Evolutionary conservation across 345 rosid genomes (phyloP), one percentile per base, ranked within the genome.

Genomic region (Durio zibethinus): DNA sequence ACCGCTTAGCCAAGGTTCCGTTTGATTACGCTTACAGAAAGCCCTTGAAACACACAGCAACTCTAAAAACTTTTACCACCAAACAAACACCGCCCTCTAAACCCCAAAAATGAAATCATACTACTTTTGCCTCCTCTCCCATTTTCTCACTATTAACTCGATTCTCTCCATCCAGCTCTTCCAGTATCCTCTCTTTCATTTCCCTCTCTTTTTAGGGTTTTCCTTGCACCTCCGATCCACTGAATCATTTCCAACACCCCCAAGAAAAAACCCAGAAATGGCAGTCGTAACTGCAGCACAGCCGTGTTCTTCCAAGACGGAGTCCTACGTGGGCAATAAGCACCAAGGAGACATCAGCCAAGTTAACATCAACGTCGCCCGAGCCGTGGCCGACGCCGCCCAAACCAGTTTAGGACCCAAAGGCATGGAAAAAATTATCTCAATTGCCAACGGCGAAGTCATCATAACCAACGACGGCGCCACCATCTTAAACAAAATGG

Each of bases 361-460:
- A 62, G 92, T 93, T 35, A 96, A 96, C 86, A 93, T 96, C 80
- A 83, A 80, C 70, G 89, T 98, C 0, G 97, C 92, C 7, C 80
- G 97, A 27, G 85, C 97, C 4, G 97, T 96, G 18, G 91, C 97
- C 0, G 95, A 96, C 72, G 95, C 98, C 27, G 95, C 94, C 9
- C 91, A 98, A 6, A 96, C 99, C 47, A 91, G 97, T 67, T 86
- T 96, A 25, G 99, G 98, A n/a, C 99, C 99, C 31, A 96, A 91
- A 64, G 99, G 99, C 0, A 92, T 96, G 98, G 99, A 96, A 87
- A 94, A 96, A 85, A 96, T 96, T 98, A 96, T 96, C 77, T 92
- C 97, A 61, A 87, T 97, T 0, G 93, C 97, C 27, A 84, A 81
- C 75, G 98, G 97, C 54, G 98, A 96, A 77, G 99, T 96, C 47